A percentile compares a stretch with the other conserved stretches of the same genome.
Evolutionary conservation across 106 monocot genomes (phyloP).

Genomic region (Phalaenopsis equestris): DNA sequence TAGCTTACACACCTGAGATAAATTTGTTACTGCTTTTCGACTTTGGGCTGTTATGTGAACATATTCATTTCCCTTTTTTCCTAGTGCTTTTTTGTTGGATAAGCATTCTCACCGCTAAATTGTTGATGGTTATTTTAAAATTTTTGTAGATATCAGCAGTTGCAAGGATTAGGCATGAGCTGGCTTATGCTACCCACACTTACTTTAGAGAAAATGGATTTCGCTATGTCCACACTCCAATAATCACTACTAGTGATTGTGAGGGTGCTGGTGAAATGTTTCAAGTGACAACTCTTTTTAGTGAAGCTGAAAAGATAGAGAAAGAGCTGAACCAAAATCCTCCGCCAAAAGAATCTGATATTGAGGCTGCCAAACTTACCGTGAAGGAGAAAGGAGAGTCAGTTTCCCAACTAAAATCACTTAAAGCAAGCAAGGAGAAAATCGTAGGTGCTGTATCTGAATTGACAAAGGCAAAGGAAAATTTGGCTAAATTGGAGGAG

Average conservation of each 20-base stretch:
- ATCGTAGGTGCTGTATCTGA: conserved; percentile 50
- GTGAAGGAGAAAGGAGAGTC: conserved; percentile 67
- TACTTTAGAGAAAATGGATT: conserved; percentile 78
- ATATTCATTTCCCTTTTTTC: not conserved
- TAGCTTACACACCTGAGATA: not conserved
- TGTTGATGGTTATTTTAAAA: not conserved
- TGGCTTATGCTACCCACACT: conserved; percentile 78
- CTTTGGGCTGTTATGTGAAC: not conserved
- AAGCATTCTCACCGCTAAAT: not conserved
- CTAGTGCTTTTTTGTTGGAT: not conserved
- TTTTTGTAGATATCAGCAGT: conserved; percentile 68
- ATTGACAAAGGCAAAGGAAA: conserved; percentile 65
- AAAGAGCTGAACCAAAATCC: conserved; percentile 69
- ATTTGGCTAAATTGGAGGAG: conserved; percentile 60
- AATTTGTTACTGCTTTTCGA: not conserved
- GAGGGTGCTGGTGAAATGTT: conserved; percentile 97
- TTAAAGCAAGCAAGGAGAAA: conserved; percentile 52
- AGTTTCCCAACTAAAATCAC: conserved; percentile 55
- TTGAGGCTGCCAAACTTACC: conserved; percentile 52
- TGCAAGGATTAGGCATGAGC: conserved; percentile 70
- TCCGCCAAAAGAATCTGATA: conserved; percentile 67
- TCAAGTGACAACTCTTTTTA: conserved; percentile 79
- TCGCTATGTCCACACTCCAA: conserved; percentile 85
- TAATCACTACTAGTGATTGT: conserved; percentile 90
- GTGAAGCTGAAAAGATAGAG: conserved; percentile 72